Conservation (phyloP, 1,139 yeast species). For the Suhomyces terraborum region DNA sequence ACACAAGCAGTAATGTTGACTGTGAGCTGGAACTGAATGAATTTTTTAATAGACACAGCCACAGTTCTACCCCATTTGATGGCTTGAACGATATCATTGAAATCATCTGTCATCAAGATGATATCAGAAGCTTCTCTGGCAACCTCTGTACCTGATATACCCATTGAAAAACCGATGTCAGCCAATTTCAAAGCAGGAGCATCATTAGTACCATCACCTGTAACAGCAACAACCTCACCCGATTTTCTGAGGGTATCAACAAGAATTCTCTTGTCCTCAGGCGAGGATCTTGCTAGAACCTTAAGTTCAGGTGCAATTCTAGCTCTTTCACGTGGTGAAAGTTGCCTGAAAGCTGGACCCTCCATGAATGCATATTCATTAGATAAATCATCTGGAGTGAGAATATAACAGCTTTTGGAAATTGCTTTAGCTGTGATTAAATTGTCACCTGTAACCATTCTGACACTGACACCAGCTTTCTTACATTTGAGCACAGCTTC, state of each 20-base stretch:
- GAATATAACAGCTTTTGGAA: constrained; percentile 81
- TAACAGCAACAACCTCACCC: constrained; percentile 96
- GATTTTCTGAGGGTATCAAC: constrained; percentile 78
- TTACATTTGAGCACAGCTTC: constrained; percentile 85
- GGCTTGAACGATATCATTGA: constrained; percentile 94
- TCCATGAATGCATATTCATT: constrained; percentile 77
- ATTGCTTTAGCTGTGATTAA: constrained; percentile 88
- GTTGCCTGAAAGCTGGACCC: constrained; percentile 83
- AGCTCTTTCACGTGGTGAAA: constrained; percentile 58
- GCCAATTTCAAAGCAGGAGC: constrained; percentile 94
- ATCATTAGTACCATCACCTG: constrained; percentile 98
- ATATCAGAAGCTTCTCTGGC: constrained; percentile 96
- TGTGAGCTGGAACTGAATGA: constrained; percentile 93
- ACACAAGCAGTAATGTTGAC: constrained; percentile 95
- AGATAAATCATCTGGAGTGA: constrained; percentile 53
- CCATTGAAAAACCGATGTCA: constrained; percentile 94
- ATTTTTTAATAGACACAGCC: constrained; percentile 89
- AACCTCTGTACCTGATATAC: constrained; percentile 90
- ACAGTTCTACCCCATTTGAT: constrained; percentile 99
- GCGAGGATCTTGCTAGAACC: constrained; percentile 92
- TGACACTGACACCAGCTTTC: constrained; percentile 87
- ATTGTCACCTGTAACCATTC: constrained; percentile 98
- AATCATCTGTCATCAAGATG: constrained; percentile 92
- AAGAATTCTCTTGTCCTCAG: constrained; percentile 87
- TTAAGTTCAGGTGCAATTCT: constrained; percentile 68